Evolutionary conservation across 1,284 basidiomycete species (phyloP).

Genomic region (Rhizoctonia solani): DNA sequence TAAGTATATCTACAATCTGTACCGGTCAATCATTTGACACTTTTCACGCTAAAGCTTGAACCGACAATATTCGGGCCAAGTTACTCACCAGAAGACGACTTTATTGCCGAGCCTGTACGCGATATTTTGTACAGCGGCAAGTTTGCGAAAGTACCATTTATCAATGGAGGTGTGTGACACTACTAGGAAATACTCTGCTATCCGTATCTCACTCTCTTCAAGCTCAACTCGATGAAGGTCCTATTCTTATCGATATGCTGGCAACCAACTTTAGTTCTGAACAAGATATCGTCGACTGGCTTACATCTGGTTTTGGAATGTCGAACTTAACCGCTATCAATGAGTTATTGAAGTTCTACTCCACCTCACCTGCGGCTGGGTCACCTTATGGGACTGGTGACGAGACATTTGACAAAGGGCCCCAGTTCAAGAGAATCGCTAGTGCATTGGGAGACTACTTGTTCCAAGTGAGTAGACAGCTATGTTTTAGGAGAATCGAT

Average conservation of each 20-base stretch:
- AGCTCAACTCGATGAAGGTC: slow-evolving; percentile 34
- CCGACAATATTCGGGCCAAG: neutral
- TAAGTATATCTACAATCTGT: neutral
- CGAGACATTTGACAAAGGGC: slow-evolving; percentile 9
- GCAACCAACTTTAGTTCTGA: neutral
- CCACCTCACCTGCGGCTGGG: slow-evolving; percentile 12
- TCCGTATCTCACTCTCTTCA: neutral
- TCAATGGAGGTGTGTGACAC: slow-evolving; percentile 41
- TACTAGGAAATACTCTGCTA: neutral
- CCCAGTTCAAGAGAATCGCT: slow-evolving; percentile 31
- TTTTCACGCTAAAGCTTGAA: neutral
- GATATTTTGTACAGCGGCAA: slow-evolving; percentile 42
- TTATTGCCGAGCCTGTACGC: slow-evolving; percentile 39
- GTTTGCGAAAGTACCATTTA: slow-evolving; percentile 46
- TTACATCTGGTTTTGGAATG: neutral
- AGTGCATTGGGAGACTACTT: slow-evolving; percentile 15
- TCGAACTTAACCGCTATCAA: neutral
- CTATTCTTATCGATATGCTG: slow-evolving; percentile 15
- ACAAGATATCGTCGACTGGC: slow-evolving; percentile 17
- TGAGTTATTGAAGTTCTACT: slow-evolving; percentile 20
- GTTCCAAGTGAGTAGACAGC: neutral
- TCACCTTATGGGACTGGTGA: slow-evolving; percentile 27
- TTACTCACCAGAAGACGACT: slow-evolving; percentile 16
- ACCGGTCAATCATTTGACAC: neutral
- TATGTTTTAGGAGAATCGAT: neutral